phyloP scores from a whole-genome alignment of 208 protist genomes.

The Entamoeba invadens region DNA sequence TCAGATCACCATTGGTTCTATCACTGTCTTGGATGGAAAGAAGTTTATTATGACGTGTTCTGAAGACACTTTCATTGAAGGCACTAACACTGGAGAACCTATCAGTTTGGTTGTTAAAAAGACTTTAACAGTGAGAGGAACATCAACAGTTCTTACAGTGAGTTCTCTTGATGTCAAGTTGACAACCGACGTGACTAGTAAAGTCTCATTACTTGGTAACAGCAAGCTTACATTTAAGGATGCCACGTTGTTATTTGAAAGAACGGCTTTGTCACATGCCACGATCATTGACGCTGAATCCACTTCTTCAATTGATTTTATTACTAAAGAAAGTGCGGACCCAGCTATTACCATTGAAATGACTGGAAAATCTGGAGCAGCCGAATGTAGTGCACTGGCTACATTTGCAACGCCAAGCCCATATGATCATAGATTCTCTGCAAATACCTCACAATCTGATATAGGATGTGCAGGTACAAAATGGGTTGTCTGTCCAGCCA shows the following conservation, averaged over 20 bases:
- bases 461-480: neutral
- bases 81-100: neutral
- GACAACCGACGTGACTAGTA: neutral
- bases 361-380: neutral
- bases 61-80: neutral
- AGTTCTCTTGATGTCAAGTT: neutral
- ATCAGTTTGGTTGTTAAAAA: neutral
- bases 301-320: neutral
- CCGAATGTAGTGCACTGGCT: neutral
- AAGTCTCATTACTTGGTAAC: neutral
- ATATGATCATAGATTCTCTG: neutral
- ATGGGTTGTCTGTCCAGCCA: neutral
- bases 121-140: neutral
- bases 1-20: neutral
- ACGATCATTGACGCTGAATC: neutral
- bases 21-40: neutral
- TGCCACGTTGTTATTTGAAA: neutral
- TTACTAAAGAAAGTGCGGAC: too few relatives aligned
- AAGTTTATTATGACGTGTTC: neutral
- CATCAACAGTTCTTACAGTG: neutral
- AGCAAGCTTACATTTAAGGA: neutral
- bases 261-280: neutral
- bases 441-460: neutral
- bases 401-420: neutral
- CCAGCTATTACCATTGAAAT: too few relatives aligned